Base-by-base conservation (phyloP, 2,329 filamentous ascomycete species). In the Talaromyces sp. region DNA sequence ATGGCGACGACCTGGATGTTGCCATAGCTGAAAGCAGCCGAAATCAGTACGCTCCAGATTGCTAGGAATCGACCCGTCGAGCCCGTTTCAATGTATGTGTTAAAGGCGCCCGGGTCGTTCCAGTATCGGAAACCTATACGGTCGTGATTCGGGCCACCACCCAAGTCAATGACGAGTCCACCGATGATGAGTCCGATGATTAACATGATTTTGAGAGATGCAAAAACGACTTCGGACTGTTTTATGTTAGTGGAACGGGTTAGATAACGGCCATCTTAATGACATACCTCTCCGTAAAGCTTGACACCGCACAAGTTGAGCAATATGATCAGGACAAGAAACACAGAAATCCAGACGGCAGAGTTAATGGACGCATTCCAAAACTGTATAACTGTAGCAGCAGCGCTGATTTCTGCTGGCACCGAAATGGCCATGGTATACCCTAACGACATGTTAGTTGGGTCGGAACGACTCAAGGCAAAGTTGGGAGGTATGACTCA, bases 391-490 rank as follows among this genome's bases (percentile, higher is more conserved):
- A 90, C 81, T 16, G 89, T 82, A 48, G 85, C 83, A 14, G 87
- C 87, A 8, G 88, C 88, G 0, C 85, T 86, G 65, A 90, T 87
- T 75, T 90, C 88, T 65, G 85, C 83, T 57, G 79, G 81, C 0
- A 83, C 77, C 24, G 81, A 73, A 33, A 84, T 82, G 0, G 80
- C 77, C 61, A 78, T 70, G 0, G 78, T 77, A 61, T 82, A 83
- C 81, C 63, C 63, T 58, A 47, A n/a, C 14, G 6, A 50, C 8
- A 22, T 14, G 14, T 33, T 19, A 50, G 16, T 19, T 13, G 11
- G 14, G 4, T 16, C 16, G 2, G 31, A 7, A 35, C 9, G 14
- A 2, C 31, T 22, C 10, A 4, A 19, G 14, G 9, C 10, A 31
- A 31, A 6, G 5, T 31, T 7, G 27, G 27, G 3, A 41, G 13